Percentiles rank a stretch among this genome's conserved stretches.
Conservation (phyloP, 106 monocot species). For the Dactylorhiza incarnata region DNA sequence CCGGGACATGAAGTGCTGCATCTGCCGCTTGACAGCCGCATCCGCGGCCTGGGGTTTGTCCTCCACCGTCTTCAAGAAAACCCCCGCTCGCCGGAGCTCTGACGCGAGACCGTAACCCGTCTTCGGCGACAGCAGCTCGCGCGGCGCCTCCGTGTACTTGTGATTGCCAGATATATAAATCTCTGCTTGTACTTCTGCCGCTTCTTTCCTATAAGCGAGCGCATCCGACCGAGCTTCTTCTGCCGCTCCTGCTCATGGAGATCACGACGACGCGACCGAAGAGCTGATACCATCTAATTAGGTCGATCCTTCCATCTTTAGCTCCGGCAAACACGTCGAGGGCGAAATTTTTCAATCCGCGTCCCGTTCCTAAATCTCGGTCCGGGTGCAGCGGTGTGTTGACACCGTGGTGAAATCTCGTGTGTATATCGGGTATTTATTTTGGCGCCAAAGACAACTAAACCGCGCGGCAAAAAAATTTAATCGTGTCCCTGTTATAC, state of each 20-base stretch:
- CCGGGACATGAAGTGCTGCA: slow-evolving; percentile 61
- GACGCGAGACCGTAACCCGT: slow-evolving; percentile 73
- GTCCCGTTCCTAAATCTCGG: no score
- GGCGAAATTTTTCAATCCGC: no score
- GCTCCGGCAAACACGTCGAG: no score
- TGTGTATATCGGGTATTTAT: no score
- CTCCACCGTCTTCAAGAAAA: slow-evolving; percentile 64
- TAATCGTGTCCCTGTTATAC: no score
- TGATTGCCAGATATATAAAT: slow-evolving; percentile 48
- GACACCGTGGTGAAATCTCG: no score
- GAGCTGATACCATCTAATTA: no score
- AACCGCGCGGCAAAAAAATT: no score
- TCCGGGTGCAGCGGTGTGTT: no score
- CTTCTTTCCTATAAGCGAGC: slow-evolving; percentile 83
- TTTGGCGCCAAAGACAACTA: no score
- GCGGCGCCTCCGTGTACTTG: slow-evolving; percentile 78
- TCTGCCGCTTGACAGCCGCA: slow-evolving; percentile 68
- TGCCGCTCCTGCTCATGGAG: slow-evolving; percentile 88
- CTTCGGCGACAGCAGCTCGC: slow-evolving; percentile 57
- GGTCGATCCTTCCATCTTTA: no score
- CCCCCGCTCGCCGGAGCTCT: slow-evolving; percentile 83
- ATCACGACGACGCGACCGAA: no score
- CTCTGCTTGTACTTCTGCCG: slow-evolving; percentile 45
- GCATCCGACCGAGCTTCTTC: slow-evolving; percentile 73
- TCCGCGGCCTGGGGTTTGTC: slow-evolving; percentile 96